Evolutionary conservation across 331 rosid species (phyloP).

Genomic region (Erythrophleum ivorense): DNA sequence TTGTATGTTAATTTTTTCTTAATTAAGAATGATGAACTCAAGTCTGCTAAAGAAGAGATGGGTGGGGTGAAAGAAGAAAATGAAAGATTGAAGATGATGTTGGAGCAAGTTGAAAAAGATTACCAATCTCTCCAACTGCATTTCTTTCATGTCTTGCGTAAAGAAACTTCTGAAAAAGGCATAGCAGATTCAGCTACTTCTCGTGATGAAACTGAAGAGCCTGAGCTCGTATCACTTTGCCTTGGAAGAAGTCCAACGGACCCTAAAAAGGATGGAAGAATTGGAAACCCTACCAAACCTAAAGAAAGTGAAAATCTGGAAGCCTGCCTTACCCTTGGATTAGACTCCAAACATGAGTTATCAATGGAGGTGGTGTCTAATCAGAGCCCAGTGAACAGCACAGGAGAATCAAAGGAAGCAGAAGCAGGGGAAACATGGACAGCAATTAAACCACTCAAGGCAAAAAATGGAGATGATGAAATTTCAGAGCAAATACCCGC

Average conservation of each 20-base stretch:
- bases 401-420: conserved; percentile 58
- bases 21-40: conserved; percentile 48
- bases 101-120: conserved; percentile 62
- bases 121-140: conserved; percentile 67
- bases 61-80: conserved; percentile 78
- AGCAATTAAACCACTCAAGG: conserved; percentile 50
- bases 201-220: conserved; percentile 49
- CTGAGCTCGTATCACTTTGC: conserved; percentile 55
- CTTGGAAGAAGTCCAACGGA: conserved; percentile 51
- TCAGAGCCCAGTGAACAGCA: conserved; percentile 42
- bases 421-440: conserved; percentile 53
- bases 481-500: conserved; percentile 58
- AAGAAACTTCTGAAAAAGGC: conserved; percentile 40
- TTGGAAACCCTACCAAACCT: conserved; percentile 23
- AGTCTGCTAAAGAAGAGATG: conserved; percentile 63
- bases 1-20: background rate
- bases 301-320: conserved; percentile 44
- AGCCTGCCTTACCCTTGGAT: conserved; percentile 47
- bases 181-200: conserved; percentile 38
- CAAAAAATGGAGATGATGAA: conserved; percentile 56
- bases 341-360: conserved; percentile 36
- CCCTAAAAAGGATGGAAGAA: conserved; percentile 36
- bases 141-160: conserved; percentile 50
- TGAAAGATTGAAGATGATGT: conserved; percentile 65
- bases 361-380: conserved; percentile 42